phyloP scores from a whole-genome alignment of 257 asterid species.

The Salvia miltiorrhiza region DNA sequence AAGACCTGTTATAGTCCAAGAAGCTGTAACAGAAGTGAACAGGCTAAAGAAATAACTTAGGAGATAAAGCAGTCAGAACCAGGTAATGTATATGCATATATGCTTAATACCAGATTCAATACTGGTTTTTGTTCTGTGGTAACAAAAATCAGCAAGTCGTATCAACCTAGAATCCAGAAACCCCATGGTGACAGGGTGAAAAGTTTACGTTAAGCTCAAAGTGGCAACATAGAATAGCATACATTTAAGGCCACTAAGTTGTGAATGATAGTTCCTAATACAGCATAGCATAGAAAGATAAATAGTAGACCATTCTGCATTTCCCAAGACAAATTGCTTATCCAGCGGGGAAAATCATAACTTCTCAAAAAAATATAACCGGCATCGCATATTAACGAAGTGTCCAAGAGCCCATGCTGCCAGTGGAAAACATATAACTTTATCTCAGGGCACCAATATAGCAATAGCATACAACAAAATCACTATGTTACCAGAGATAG shows the following conservation, averaged over 20 bases:
- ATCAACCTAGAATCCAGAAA: not conserved
- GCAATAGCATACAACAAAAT: not conserved
- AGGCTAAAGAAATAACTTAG: not conserved
- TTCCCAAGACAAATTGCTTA: not conserved
- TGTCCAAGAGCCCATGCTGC: not conserved
- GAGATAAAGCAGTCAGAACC: constrained; percentile 1
- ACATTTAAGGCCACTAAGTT: constrained; percentile 2
- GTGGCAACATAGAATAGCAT: not conserved
- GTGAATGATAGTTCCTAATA: constrained; percentile 8
- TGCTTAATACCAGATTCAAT: not conserved
- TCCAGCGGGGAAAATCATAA: not conserved
- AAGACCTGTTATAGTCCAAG: constrained; percentile 53
- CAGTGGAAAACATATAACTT: not conserved
- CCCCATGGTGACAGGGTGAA: not conserved
- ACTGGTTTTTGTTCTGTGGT: no score
- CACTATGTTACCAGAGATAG: not conserved
- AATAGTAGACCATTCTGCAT: not conserved
- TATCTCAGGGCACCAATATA: not conserved
- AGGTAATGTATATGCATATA: constrained; percentile 6
- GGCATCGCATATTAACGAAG: not conserved
- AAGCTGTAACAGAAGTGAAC: not conserved
- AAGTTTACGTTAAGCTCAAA: not conserved
- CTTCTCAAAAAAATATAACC: not conserved
- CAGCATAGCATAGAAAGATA: not conserved
- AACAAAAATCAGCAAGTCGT: not conserved